Conservation (phyloP, 2,329 filamentous ascomycete species). For the Penicillium rolfsii region DNA sequence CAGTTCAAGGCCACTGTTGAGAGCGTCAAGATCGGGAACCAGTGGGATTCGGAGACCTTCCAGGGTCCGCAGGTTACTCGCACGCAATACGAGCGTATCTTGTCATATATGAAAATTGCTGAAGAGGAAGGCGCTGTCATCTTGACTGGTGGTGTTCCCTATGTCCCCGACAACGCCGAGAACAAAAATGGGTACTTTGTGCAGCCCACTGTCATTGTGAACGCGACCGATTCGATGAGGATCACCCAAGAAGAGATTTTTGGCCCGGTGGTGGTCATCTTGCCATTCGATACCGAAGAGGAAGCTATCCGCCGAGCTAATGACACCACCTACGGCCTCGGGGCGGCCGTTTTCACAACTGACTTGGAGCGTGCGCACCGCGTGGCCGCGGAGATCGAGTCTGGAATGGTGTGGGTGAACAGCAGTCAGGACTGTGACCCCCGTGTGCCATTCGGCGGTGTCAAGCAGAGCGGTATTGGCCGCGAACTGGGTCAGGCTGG, state of each 20-base stretch:
- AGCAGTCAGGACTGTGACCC: constrained; percentile 49
- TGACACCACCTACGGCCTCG: constrained; percentile 48
- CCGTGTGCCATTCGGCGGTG: constrained; percentile 48
- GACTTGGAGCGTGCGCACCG: constrained; percentile 48
- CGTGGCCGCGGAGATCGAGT: constrained; percentile 48
- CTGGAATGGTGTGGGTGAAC: constrained; percentile 54
- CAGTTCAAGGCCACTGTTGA: constrained; percentile 42
- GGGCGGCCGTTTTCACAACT: constrained; percentile 48
- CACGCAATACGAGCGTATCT: constrained; percentile 49
- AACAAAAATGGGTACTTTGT: constrained; percentile 47
- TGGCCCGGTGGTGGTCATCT: constrained; percentile 48
- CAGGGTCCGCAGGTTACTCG: constrained; percentile 53
- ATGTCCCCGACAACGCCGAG: constrained; percentile 35
- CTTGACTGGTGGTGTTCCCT: constrained; percentile 41
- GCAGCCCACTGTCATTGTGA: constrained; percentile 44
- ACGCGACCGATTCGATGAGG: constrained; percentile 41
- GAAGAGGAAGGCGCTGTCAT: constrained; percentile 47
- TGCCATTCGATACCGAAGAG: constrained; percentile 44
- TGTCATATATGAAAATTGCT: constrained; percentile 48
- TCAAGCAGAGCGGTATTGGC: constrained; percentile 55
- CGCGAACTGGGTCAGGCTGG: constrained; percentile 51
- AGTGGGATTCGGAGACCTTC: constrained; percentile 47
- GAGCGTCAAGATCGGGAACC: constrained; percentile 47
- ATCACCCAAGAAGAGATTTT: constrained; percentile 50
- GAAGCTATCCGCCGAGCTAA: constrained; percentile 47